Evolutionary conservation across 352 stramenopile genomes (phyloP), one percentile per base, ranked within the genome.

Genomic region (Pythium aquatile): DNA sequence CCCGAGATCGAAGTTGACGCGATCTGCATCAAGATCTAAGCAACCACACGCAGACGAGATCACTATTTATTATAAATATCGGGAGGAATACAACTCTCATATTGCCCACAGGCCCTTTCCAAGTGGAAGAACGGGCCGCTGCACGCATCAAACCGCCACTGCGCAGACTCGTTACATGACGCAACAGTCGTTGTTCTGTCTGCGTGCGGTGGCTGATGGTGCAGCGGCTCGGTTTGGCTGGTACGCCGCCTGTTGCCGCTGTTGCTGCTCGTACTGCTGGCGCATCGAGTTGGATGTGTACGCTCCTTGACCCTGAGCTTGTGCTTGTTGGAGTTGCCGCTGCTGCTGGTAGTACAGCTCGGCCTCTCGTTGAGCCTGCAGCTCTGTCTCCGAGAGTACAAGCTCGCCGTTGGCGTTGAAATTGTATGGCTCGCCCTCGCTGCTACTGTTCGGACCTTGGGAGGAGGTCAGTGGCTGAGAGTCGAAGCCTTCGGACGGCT

Each of bases 341-440:
- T 83, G 76, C 56, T 92, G 75, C n/a, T 88, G 75, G 59, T 91
- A 95, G 55, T 87, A 93, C 42, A 64, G 20, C 6, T 63, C 65
- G 1, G 65, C 65, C 35, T 90, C 71, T 28, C 75, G 81, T 65
- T 95, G 87, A 5, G 79, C 81, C 48, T 89, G 81, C 5, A 94
- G 61, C 9, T 91, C 79, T 40, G 84, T 77, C 49, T 86, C 71
- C 5, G 79, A 83, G 9, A 95, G 48, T 49, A 88, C 35, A 39
- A 93, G 69, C 58, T 89, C 69, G 0, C 81, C 81, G 59, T 91
- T 76, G 40, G 61, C 70, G 10, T 78, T 75, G 29, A 85, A 30
- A 0, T 70, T 64, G 40, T 88, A 68, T 17, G 58, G 70, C n/a
- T 89, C 81, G 30, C 61, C 72, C 60, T 74, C 74, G 57, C 57